Evolutionary conservation across 2,329 filamentous ascomycete genomes (phyloP).

Genomic region (Pestalotiopsis sp.): DNA sequence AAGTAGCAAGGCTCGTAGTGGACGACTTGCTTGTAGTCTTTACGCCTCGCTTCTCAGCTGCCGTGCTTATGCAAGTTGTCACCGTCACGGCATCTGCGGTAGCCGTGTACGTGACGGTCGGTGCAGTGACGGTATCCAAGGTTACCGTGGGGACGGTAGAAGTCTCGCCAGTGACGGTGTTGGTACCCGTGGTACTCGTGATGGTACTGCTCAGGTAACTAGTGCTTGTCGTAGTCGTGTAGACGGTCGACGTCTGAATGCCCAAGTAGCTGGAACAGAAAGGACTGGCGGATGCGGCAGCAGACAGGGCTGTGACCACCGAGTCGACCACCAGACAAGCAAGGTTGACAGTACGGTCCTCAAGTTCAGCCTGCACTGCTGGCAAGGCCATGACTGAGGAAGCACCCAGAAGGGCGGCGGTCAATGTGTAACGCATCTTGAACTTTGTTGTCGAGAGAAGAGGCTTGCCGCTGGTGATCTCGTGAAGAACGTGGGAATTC

Average conservation of each 20-base stretch:
- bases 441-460: background rate
- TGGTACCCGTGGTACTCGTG: constrained; percentile 6
- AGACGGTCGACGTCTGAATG: constrained; percentile 3
- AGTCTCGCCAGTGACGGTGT: constrained; percentile 3
- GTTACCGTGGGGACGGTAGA: constrained; percentile 1
- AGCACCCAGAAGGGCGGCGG: constrained; percentile 1
- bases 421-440: background rate
- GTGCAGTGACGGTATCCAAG: background rate
- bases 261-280: constrained; percentile 9
- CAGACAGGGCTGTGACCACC: background rate
- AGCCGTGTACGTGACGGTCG: constrained; percentile 2
- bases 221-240: background rate
- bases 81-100: constrained; percentile 9
- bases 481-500: background rate
- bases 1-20: background rate
- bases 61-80: background rate
- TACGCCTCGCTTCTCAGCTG: background rate
- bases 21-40: background rate
- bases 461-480: background rate
- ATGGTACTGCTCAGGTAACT: background rate
- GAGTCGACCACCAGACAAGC: constrained; percentile 5
- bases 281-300: background rate
- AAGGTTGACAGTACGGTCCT: constrained; percentile 1
- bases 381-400: constrained; percentile 7
- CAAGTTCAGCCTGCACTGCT: background rate